Evolutionary conservation across 305 asterid genomes (phyloP).

Genomic region (Stenogyne calaminthoides): DNA sequence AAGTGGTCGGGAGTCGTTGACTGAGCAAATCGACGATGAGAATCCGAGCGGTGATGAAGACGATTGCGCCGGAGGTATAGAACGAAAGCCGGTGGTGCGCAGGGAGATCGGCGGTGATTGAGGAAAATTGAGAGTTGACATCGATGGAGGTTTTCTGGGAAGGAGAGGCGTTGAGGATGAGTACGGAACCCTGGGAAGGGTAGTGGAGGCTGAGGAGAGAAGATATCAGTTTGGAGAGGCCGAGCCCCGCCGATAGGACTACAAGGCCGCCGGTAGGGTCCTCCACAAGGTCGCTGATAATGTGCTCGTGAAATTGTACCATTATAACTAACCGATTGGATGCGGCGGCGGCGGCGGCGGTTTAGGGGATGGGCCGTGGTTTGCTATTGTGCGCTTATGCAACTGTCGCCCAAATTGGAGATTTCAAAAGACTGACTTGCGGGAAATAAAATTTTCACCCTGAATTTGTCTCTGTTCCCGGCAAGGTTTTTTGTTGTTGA

Average conservation of each 20-base stretch:
- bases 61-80: slow-evolving; percentile 71
- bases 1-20: slow-evolving; percentile 63
- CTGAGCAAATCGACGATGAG: slow-evolving; percentile 90
- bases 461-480: too few species aligned
- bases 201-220: slow-evolving; percentile 78
- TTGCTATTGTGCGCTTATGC: not conserved
- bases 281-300: slow-evolving; percentile 77
- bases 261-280: slow-evolving; percentile 82
- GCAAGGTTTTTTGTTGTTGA: too few species aligned
- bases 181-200: slow-evolving; percentile 68
- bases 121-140: slow-evolving; percentile 40
- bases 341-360: slow-evolving; percentile 19
- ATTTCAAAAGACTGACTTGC: not conserved
- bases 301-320: slow-evolving; percentile 86
- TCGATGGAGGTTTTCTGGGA: slow-evolving; percentile 50
- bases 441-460: not conserved
- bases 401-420: not conserved
- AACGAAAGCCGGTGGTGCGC: slow-evolving; percentile 66
- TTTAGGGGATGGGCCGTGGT: not conserved
- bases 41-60: slow-evolving; percentile 80
- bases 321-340: slow-evolving; percentile 22
- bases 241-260: slow-evolving; percentile 76
- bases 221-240: slow-evolving; percentile 66
- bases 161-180: slow-evolving; percentile 74
- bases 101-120: slow-evolving; percentile 78